Conservation (phyloP, 179 eudicot genomes). For the Camellia oleifera region DNA sequence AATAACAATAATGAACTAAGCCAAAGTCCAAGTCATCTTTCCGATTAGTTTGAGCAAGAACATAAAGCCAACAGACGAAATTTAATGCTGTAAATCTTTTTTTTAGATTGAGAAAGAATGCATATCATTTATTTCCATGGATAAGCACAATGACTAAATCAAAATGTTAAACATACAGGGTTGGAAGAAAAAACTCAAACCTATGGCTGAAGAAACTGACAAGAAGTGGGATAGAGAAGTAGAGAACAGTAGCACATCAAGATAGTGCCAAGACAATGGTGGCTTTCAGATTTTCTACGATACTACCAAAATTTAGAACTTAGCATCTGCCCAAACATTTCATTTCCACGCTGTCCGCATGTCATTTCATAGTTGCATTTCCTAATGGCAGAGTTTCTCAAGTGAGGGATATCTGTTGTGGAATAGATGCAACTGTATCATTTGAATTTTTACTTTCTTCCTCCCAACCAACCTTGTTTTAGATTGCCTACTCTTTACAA, state of each 20-base stretch:
- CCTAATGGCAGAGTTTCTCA: neutral
- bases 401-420: neutral
- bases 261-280: neutral
- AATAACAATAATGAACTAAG: no score
- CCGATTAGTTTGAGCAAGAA: neutral
- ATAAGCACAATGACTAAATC: neutral
- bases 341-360: neutral
- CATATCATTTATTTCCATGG: neutral
- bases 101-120: neutral
- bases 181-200: neutral
- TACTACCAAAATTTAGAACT: neutral
- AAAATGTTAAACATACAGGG: neutral
- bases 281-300: neutral
- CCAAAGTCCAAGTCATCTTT: neutral
- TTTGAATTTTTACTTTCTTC: neutral
- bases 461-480: neutral
- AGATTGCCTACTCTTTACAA: neutral
- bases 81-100: neutral
- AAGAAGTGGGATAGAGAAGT: neutral
- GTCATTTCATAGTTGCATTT: neutral
- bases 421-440: neutral
- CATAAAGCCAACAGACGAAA: neutral
- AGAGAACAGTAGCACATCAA: neutral
- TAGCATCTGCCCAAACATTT: neutral
- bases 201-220: neutral